These are phyloP conservation scores for Chlamydomonas schloesseri DNA, from an alignment of 139 green algal genomes.

Conservation along the genomic window DNA sequence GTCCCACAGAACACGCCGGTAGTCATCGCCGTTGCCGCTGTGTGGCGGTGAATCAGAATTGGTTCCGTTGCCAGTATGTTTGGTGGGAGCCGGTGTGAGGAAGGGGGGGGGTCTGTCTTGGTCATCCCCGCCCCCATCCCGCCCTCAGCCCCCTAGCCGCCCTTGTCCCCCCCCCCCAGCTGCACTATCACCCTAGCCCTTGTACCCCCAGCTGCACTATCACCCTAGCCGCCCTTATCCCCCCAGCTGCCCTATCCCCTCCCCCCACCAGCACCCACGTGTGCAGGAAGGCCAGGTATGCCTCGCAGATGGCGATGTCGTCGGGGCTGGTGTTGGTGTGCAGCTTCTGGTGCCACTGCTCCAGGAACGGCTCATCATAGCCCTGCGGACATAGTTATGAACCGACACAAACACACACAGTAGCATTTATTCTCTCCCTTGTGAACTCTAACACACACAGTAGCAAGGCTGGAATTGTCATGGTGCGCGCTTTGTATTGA, in stretches of 20 bases:
- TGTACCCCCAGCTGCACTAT: no score
- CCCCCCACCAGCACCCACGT: background rate
- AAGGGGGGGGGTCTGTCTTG: background rate
- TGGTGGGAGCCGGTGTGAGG: background rate
- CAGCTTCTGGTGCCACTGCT: conserved; percentile 98
- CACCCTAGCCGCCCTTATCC: background rate
- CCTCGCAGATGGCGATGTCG: conserved; percentile 88
- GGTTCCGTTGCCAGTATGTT: no score
- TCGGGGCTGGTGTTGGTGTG: conserved; percentile 81
- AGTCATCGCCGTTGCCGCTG: conserved; percentile 62
- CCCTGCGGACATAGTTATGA: conserved; percentile 77
- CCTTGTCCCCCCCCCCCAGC: no score
- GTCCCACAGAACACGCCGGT: conserved; percentile 83
- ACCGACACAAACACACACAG: background rate
- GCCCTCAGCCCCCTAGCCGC: background rate
- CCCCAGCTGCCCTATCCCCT: background rate
- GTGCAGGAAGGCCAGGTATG: conserved; percentile 81
- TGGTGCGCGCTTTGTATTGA: no score
- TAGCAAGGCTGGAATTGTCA: no score
- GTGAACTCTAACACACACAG: no score
- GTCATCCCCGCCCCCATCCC: no score
- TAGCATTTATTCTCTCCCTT: no score
- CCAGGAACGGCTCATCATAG: conserved; percentile 90
- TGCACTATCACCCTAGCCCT: no score
- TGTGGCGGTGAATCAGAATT: no score